phyloP scores from a whole-genome alignment of 2,329 filamentous ascomycete genomes.

The Apiospora aurea region DNA sequence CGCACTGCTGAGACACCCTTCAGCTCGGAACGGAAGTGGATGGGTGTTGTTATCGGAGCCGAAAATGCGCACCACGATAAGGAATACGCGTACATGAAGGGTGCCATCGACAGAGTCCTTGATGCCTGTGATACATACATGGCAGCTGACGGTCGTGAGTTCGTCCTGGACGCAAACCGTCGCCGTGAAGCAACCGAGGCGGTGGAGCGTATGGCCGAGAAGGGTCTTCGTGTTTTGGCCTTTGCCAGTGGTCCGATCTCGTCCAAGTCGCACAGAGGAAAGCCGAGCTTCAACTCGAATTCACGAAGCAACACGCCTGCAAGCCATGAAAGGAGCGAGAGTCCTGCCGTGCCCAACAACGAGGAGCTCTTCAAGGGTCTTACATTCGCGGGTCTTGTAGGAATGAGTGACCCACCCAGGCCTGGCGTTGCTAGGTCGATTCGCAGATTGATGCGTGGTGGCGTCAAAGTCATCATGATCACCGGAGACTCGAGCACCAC shows the following conservation, averaged over 20 bases:
- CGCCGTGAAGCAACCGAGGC: constrained; percentile 79
- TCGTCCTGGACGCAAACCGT: constrained; percentile 80
- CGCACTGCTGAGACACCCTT: constrained; percentile 90
- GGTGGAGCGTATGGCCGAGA: constrained; percentile 84
- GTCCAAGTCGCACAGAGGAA: constrained; percentile 52
- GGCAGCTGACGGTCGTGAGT: constrained; percentile 83
- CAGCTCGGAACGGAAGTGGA: constrained; percentile 98
- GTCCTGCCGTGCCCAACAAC: constrained; percentile 50
- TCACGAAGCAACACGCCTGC: constrained; percentile 61
- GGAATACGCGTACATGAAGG: constrained; percentile 94
- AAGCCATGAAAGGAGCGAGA: constrained; percentile 46
- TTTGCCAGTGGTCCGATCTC: constrained; percentile 84
- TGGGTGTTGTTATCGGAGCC: constrained; percentile 87
- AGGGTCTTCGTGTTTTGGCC: constrained; percentile 88
- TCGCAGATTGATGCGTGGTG: constrained; percentile 86
- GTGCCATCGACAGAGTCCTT: constrained; percentile 86
- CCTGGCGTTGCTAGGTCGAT: constrained; percentile 91
- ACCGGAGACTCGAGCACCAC: constrained; percentile 96
- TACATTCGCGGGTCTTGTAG: constrained; percentile 89
- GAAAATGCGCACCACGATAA: constrained; percentile 65
- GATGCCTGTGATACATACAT: constrained; percentile 90
- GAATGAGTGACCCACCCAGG: constrained; percentile 96
- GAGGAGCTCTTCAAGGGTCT: constrained; percentile 84
- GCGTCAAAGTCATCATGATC: constrained; percentile 98
- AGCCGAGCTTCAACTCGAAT: constrained; percentile 48